Base-by-base conservation (phyloP, 257 asterid genomes). In the Thymus mandschuricus region DNA sequence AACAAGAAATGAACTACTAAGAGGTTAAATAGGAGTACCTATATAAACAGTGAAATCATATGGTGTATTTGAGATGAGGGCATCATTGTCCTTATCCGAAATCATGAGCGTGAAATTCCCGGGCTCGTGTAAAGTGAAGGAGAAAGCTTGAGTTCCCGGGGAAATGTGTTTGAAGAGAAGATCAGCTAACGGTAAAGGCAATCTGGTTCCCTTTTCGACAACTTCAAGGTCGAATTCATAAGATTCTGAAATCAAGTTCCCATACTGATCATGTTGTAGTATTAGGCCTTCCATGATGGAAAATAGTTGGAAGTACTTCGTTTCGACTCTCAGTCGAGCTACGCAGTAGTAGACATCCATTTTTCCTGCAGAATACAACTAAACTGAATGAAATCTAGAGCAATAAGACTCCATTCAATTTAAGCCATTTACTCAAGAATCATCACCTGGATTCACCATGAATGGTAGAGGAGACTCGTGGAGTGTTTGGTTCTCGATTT, bases 391-490 rank as follows among this genome's bases (percentile, higher is more conserved):
- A 52, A 52, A 52, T 6, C 27, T 12, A 62, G 52, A 48, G 15
- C 29, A 34, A 34, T 10, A 60, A 60, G 35, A 60, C 4, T 4
- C 13, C 41, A 11, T 7, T 0, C 31, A 34, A 13, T 12, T 12
- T 50, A 50, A 66, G 9, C 12, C 5, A 45, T 28, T 3, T 9
- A 10, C 2, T 10, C 0, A 3, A 1, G 35, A 41, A 66, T 83
- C 86, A 94, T 83, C 86, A 94, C 98, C 99, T 87, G 97, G 88
- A 61, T 74, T 60, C 82, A 91, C 97, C 66, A 70, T 69, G 79
- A 94, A 83, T 3, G 87, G 80, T 61, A 94, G 56, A 0, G 97
- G 96, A 15, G 95, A 88, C 57, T 84, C 87, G 4, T 73, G 78
- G 71, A 94, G 65, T 6, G 93, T 83, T 77, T 88, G 97, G 74